Evolutionary conservation across 2,329 filamentous ascomycete genomes (phyloP).

Genomic region (Metarhizium sp.): DNA sequence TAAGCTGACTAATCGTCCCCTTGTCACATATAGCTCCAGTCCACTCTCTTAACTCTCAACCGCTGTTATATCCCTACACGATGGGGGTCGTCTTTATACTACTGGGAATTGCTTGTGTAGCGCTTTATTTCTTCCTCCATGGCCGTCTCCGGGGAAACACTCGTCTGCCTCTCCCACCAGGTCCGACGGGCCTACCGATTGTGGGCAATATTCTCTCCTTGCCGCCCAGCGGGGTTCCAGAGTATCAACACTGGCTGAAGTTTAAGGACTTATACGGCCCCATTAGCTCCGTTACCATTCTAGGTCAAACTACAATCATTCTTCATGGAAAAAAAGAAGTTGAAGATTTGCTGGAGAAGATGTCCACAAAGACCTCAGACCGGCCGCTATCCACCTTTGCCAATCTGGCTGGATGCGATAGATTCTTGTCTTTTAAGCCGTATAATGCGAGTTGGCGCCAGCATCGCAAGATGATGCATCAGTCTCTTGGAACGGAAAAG

Average conservation of each 20-base stretch:
- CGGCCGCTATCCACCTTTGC: conserved; percentile 7
- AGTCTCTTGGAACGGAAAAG: conserved; percentile 17
- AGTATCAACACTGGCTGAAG: conserved; percentile 25
- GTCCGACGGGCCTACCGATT: conserved; percentile 26
- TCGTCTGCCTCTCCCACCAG: conserved; percentile 13
- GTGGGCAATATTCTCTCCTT: conserved; percentile 38
- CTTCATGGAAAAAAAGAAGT: conserved; percentile 27
- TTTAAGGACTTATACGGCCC: conserved; percentile 22
- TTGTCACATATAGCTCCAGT: no score
- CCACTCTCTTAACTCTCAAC: no score
- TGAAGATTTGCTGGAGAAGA: conserved; percentile 23
- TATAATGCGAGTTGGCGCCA: conserved; percentile 13
- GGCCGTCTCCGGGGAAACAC: background rate
- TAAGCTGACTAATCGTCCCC: no score
- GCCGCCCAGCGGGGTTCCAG: conserved; percentile 22
- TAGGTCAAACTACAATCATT: conserved; percentile 28
- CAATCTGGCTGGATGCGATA: conserved; percentile 14
- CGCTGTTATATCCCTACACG: no score
- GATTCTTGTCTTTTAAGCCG: conserved; percentile 6
- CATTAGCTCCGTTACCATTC: conserved; percentile 14
- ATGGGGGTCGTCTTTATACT: background rate
- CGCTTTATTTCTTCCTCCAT: background rate
- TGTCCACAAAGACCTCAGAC: conserved; percentile 12
- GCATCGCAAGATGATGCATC: conserved; percentile 20
- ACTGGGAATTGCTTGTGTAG: background rate